These are phyloP conservation scores for Hymenoscyphus scutula DNA, from an alignment of 2,329 filamentous ascomycete genomes.

Conservation along the genomic window DNA sequence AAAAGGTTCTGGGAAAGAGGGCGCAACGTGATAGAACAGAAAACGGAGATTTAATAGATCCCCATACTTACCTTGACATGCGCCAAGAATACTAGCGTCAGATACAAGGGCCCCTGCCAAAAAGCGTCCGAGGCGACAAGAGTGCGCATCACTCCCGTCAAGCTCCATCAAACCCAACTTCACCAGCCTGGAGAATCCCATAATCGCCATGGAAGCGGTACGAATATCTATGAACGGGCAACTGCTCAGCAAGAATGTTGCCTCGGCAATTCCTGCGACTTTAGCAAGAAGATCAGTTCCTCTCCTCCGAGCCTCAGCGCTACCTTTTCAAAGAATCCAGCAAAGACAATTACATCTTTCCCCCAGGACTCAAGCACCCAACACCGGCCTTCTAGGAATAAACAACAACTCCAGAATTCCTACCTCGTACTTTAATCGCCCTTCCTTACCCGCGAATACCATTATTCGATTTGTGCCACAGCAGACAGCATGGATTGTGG, in stretches of 20 bases:
- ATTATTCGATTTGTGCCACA: conserved; percentile 97
- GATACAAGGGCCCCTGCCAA: neutral
- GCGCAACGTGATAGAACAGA: neutral
- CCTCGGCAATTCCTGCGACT: conserved; percentile 17
- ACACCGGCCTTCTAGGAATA: conserved; percentile 32
- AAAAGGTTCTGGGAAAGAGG: neutral
- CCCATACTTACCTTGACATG: neutral
- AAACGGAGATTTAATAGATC: neutral
- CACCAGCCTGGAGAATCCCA: neutral
- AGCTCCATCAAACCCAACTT: conserved; percentile 1
- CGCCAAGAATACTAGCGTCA: neutral
- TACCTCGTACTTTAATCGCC: conserved; percentile 76
- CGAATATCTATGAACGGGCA: conserved; percentile 20
- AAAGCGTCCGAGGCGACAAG: neutral
- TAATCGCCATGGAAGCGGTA: conserved; percentile 1
- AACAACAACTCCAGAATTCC: conserved; percentile 44
- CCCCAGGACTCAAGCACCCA: conserved; percentile 28
- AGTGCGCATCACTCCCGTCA: neutral
- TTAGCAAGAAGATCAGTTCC: conserved; percentile 22
- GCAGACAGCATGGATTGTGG: conserved; percentile 98
- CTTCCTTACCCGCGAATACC: conserved; percentile 83
- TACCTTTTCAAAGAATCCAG: conserved; percentile 21
- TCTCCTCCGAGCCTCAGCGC: conserved; percentile 23
- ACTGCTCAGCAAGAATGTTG: conserved; percentile 24
- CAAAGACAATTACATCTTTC: conserved; percentile 31